phyloP scores from a whole-genome alignment of 1,139 yeast genomes.

The Yamadazyma diospyri region DNA sequence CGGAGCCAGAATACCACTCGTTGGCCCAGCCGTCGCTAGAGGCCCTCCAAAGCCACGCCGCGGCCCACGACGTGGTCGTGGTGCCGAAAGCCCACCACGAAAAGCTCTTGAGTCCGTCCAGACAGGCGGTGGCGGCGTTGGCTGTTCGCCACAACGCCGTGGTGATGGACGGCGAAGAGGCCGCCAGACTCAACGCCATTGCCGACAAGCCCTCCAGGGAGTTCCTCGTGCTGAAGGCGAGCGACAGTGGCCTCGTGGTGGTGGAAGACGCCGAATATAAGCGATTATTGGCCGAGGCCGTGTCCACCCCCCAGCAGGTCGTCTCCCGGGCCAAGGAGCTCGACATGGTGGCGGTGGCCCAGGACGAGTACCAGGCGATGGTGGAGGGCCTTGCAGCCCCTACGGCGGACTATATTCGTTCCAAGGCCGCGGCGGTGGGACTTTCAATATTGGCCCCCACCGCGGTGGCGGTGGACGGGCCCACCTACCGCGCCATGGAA shows the following conservation, averaged over 20 bases:
- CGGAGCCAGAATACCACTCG: constrained; percentile 10
- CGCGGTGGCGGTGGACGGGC: constrained; percentile 17
- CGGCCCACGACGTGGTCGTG: constrained; percentile 6
- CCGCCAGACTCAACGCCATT: constrained; percentile 13
- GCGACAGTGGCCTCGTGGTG: constrained; percentile 16
- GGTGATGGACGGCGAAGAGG: constrained; percentile 13
- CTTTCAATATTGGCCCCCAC: constrained; percentile 13
- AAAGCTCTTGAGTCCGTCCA: constrained; percentile 13
- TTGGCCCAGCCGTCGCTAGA: constrained; percentile 21
- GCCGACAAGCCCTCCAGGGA: constrained; percentile 22
- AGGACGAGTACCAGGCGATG: constrained; percentile 20
- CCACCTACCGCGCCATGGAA: constrained; percentile 21
- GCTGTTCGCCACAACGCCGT: constrained; percentile 10
- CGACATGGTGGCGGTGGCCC: constrained; percentile 25
- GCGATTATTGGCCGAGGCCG: constrained; percentile 22
- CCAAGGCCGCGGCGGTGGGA: constrained; percentile 18
- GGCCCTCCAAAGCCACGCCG: constrained; percentile 17
- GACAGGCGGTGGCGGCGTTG: constrained; percentile 9
- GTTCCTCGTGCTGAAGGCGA: constrained; percentile 19
- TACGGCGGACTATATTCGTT: constrained; percentile 25
- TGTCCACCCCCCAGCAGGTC: constrained; percentile 28
- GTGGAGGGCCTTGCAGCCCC: constrained; percentile 19
- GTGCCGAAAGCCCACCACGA: constrained; percentile 8
- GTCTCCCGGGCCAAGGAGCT: constrained; percentile 19
- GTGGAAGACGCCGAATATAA: constrained; percentile 26